Conservation (phyloP, 1,139 yeast species). For the Eremothecium cymbalariae region DNA sequence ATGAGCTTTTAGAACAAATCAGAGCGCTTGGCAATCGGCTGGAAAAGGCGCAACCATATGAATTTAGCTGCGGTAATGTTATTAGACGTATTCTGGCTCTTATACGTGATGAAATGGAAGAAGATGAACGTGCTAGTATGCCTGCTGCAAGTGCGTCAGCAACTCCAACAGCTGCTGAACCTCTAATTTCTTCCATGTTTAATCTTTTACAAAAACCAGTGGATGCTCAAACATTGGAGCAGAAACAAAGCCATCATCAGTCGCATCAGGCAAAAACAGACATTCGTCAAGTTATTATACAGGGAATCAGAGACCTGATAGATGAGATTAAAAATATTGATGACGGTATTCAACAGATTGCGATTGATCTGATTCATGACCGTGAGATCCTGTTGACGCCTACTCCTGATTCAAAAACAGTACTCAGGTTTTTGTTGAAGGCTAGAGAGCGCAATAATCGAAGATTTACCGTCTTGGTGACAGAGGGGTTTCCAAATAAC, state of each 20-base stretch:
- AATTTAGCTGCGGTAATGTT: slow-evolving; percentile 82
- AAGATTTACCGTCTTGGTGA: slow-evolving; percentile 83
- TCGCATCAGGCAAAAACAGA: slow-evolving; percentile 36
- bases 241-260: slow-evolving; percentile 14
- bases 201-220: slow-evolving; percentile 59
- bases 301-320: slow-evolving; percentile 85
- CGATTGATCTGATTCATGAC: slow-evolving; percentile 90
- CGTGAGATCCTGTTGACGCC: slow-evolving; percentile 88
- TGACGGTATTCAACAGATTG: slow-evolving; percentile 84
- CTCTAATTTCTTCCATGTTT: slow-evolving; percentile 81
- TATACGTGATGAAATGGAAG: slow-evolving; percentile 78
- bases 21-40: slow-evolving; percentile 54
- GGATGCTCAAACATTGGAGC: slow-evolving; percentile 20
- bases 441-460: slow-evolving; percentile 71
- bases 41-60: slow-evolving; percentile 63
- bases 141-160: slow-evolving; percentile 16
- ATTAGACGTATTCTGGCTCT: slow-evolving; percentile 83
- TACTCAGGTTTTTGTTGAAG: slow-evolving; percentile 72
- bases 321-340: slow-evolving; percentile 88
- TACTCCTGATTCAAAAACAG: slow-evolving; percentile 87
- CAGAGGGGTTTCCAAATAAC: slow-evolving; percentile 89
- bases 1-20: slow-evolving; percentile 62
- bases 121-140: slow-evolving; percentile 32
- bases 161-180: slow-evolving; percentile 36
- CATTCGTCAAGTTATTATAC: slow-evolving; percentile 80